Evolutionary conservation across 306 rosid species (phyloP).

Genomic region (Fragaria iinumae): DNA sequence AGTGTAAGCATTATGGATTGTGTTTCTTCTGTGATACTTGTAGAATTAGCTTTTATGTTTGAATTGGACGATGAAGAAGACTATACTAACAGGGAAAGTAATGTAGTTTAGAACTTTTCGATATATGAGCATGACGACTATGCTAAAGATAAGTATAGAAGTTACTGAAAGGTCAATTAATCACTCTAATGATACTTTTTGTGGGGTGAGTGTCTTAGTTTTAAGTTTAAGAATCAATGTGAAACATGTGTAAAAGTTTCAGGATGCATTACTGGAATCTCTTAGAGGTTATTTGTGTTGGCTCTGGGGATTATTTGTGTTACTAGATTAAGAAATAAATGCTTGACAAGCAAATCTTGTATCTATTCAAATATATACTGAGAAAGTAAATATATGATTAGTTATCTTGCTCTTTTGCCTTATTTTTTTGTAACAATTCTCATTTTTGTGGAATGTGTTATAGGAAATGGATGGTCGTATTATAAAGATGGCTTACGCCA

Average conservation of each 20-base stretch:
- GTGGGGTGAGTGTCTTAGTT: neutral
- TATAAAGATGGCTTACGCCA: constrained; percentile 62
- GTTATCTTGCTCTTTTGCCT: neutral
- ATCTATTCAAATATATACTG: neutral
- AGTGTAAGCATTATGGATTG: constrained; percentile 54
- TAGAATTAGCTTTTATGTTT: neutral
- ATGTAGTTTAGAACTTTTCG: neutral
- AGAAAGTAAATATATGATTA: constrained; percentile 1
- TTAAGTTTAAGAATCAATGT: neutral
- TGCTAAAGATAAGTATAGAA: neutral
- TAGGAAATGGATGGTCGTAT: constrained; percentile 78
- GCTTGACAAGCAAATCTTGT: neutral
- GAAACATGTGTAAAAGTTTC: neutral
- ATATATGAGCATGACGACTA: neutral
- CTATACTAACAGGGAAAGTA: neutral
- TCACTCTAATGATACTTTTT: neutral
- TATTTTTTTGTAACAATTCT: neutral
- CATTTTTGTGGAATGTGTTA: constrained; percentile 18
- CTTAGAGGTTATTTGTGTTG: neutral
- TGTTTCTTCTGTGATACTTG: neutral
- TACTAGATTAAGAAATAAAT: too few relatives aligned
- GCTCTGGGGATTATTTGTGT: neutral
- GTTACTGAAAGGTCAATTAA: neutral
- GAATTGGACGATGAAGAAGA: neutral
- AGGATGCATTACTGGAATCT: neutral